Percentiles rank a stretch among this genome's conserved stretches.
phyloP scores from a whole-genome alignment of 805 yeast species.

The Saccharomyces mikatae region DNA sequence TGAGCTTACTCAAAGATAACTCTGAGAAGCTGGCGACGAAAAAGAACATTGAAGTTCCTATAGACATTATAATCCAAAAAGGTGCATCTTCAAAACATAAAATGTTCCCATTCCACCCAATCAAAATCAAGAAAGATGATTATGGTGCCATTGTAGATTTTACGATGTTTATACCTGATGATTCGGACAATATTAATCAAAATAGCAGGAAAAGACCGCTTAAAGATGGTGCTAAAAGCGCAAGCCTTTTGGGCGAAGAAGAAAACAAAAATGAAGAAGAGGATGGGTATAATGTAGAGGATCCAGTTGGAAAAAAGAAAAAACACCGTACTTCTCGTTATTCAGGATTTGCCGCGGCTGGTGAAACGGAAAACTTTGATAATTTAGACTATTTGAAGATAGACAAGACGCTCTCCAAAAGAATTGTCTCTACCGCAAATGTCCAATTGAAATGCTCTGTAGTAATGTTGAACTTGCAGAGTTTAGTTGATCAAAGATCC shows the following conservation, averaged over 20 bases:
- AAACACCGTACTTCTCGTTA: slow-evolving; percentile 8
- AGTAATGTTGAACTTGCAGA: slow-evolving; percentile 72
- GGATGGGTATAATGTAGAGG: slow-evolving; percentile 21
- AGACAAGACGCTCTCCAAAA: slow-evolving; percentile 42
- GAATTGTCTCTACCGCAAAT: slow-evolving; percentile 30
- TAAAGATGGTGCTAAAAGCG: slow-evolving; percentile 14
- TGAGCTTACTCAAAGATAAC: slow-evolving; percentile 11
- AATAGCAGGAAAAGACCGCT: slow-evolving; percentile 23
- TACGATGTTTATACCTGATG: slow-evolving; percentile 48
- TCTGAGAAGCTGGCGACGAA: slow-evolving; percentile 1
- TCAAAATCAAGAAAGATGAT: slow-evolving; percentile 64
- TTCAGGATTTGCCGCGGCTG: background rate
- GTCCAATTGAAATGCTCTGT: slow-evolving; percentile 59
- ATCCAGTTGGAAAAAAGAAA: slow-evolving; percentile 13
- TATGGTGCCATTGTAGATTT: slow-evolving; percentile 74
- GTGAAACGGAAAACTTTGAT: slow-evolving; percentile 36
- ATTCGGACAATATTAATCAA: slow-evolving; percentile 35
- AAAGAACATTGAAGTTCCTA: slow-evolving; percentile 17
- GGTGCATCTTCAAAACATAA: slow-evolving; percentile 33
- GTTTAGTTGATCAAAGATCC: slow-evolving; percentile 78
- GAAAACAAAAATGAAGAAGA: slow-evolving; percentile 22
- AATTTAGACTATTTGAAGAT: slow-evolving; percentile 46
- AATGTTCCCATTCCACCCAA: slow-evolving; percentile 70
- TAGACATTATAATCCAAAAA: slow-evolving; percentile 20
- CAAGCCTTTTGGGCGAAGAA: background rate